phyloP scores from a whole-genome alignment of 108 stramenopile genomes.

The Mediolabrus comicus region DNA sequence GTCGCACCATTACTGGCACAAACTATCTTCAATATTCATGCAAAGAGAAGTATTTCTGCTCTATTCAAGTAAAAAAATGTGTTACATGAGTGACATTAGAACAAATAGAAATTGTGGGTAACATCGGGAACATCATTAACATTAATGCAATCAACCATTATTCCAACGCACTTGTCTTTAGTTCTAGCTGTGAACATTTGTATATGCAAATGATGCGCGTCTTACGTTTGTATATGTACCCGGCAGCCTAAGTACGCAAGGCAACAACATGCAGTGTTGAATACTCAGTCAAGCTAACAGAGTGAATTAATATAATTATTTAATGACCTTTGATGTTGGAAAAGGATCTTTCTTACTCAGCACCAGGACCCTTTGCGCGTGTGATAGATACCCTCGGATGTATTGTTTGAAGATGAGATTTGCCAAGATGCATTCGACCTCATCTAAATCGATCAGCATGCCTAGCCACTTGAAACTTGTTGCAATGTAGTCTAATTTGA shows the following conservation, averaged over 20 bases:
- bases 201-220: no score
- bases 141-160: no score
- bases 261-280: no score
- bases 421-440: slow-evolving; percentile 95
- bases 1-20: slow-evolving; percentile 97
- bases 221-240: no score
- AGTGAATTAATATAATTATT: not conserved
- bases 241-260: no score
- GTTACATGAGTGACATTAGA: no score
- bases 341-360: slow-evolving; percentile 94
- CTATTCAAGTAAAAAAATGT: slow-evolving; percentile 99
- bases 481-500: slow-evolving; percentile 64
- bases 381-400: slow-evolving; percentile 92
- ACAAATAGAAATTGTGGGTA: no score
- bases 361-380: slow-evolving; percentile 88
- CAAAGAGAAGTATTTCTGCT: slow-evolving; percentile 98
- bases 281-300: not conserved
- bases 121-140: no score
- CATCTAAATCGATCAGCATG: slow-evolving; percentile 90
- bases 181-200: no score
- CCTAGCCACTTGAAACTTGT: slow-evolving; percentile 78
- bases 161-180: no score
- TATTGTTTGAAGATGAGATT: slow-evolving; percentile 91
- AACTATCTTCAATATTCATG: slow-evolving; percentile 99
- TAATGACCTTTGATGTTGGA: slow-evolving; percentile 78